These are phyloP conservation scores for Teratosphaeriaceae sp. DNA, from an alignment of 2,329 filamentous ascomycete species.

Conservation along the genomic window DNA sequence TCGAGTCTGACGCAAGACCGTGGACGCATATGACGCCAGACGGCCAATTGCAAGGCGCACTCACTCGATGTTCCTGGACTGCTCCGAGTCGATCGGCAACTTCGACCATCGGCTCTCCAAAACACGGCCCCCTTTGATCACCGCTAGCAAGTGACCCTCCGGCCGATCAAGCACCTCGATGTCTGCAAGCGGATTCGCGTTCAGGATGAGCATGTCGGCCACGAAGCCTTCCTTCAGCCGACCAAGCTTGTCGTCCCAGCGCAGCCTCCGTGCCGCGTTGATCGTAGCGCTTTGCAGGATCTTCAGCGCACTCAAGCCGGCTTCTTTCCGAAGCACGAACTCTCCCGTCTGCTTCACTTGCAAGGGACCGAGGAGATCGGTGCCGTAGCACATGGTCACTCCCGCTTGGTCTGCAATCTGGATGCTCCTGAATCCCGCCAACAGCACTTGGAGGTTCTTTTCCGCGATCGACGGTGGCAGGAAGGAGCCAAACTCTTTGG, in stretches of 20 bases:
- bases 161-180: conserved; percentile 45
- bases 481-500: conserved; percentile 38
- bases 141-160: conserved; percentile 43
- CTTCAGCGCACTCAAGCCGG: conserved; percentile 36
- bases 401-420: conserved; percentile 46
- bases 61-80: conserved; percentile 5
- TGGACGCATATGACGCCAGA: no score
- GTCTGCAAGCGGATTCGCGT: conserved; percentile 50
- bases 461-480: conserved; percentile 37
- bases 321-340: conserved; percentile 41
- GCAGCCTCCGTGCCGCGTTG: conserved; percentile 46
- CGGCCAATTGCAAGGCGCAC: no score
- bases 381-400: conserved; percentile 51
- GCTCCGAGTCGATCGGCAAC: conserved; percentile 14
- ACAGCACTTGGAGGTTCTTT: conserved; percentile 49
- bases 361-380: conserved; percentile 48
- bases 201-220: conserved; percentile 49
- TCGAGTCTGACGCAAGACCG: not conserved
- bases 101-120: conserved; percentile 30
- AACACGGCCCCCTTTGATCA: conserved; percentile 51
- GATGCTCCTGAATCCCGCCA: conserved; percentile 41
- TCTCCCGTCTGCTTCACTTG: conserved; percentile 44
- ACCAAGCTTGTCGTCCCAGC: conserved; percentile 42
- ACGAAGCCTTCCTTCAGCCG: conserved; percentile 45
- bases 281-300: conserved; percentile 48